Evolutionary conservation across 441 rosid genomes (phyloP).

Genomic region (Arabidopsis hybrid): DNA sequence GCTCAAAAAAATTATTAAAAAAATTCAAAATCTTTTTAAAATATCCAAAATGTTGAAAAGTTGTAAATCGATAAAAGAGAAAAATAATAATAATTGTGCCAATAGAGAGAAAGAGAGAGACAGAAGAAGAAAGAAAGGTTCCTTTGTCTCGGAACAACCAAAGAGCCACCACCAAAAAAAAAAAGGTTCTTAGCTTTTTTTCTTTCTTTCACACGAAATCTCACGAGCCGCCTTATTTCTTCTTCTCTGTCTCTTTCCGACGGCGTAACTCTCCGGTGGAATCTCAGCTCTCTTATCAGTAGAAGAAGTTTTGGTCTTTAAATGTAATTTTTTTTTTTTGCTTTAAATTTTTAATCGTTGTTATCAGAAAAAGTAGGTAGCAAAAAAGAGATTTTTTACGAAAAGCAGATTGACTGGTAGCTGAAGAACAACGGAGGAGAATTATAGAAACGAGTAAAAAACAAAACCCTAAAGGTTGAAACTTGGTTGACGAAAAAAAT

Average conservation of each 20-base stretch:
- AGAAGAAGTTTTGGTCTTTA: conserved; percentile 2
- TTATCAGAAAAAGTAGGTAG: conserved; percentile 57
- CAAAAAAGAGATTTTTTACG: conserved; percentile 32
- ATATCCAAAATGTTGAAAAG: conserved; percentile 31
- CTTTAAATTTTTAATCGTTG: conserved; percentile 24
- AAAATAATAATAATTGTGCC: conserved; percentile 8
- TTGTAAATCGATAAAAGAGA: conserved; percentile 23
- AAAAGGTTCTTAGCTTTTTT: conserved; percentile 33
- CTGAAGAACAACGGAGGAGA: conserved; percentile 49
- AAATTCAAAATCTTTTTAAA: not conserved
- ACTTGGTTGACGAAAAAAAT: conserved; percentile 41
- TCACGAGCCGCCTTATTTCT: conserved; percentile 41
- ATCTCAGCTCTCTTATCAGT: not conserved
- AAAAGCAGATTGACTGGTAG: conserved; percentile 78
- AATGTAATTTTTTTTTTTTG: not conserved
- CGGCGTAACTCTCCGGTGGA: conserved; percentile 37
- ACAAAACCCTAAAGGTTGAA: conserved; percentile 42
- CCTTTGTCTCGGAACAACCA: conserved; percentile 39
- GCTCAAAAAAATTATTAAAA: not conserved
- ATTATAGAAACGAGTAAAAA: conserved; percentile 21
- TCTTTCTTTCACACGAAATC: conserved; percentile 42
- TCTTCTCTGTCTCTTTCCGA: conserved; percentile 22
- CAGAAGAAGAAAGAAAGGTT: conserved; percentile 24
- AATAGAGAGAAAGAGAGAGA: conserved; percentile 11
- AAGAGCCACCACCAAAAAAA: not conserved